Conservation (phyloP, 2,329 filamentous ascomycete species). For the Penicillium sp. region DNA sequence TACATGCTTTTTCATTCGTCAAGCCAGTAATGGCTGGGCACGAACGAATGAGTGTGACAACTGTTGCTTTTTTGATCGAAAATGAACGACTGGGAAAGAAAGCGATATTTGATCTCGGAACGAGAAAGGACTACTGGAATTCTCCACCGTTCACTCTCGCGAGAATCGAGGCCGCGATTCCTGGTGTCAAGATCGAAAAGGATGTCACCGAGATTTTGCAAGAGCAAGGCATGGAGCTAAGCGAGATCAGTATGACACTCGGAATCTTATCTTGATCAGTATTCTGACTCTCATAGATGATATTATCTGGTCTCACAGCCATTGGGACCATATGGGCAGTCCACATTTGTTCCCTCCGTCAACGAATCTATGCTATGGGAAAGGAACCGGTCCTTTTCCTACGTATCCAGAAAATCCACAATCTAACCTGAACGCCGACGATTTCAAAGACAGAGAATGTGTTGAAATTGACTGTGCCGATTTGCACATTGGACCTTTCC, state of each 20-base stretch:
- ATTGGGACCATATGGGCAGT: constrained; percentile 36
- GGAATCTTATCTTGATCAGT: neutral
- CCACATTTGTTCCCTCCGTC: constrained; percentile 27
- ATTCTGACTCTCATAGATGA: neutral
- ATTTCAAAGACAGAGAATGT: constrained; percentile 19
- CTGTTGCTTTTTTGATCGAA: constrained; percentile 29
- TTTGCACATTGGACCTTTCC: constrained; percentile 39
- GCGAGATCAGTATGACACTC: neutral
- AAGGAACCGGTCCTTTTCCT: constrained; percentile 17
- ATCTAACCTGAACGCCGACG: constrained; percentile 21
- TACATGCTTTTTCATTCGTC: neutral
- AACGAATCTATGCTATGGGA: constrained; percentile 16
- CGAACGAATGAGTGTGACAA: constrained; percentile 21
- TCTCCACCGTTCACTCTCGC: constrained; percentile 16
- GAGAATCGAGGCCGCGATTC: constrained; percentile 5
- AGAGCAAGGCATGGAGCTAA: constrained; percentile 17
- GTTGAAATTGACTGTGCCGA: constrained; percentile 20
- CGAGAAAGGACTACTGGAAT: constrained; percentile 32
- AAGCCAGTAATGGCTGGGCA: constrained; percentile 10
- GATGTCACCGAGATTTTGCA: constrained; percentile 27
- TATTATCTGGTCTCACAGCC: constrained; percentile 28
- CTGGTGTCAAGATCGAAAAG: constrained; percentile 19
- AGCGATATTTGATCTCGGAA: constrained; percentile 30
- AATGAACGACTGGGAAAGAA: constrained; percentile 25
- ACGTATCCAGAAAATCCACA: constrained; percentile 26